Evolutionary conservation across 2,329 filamentous ascomycete genomes (phyloP), one percentile per base, ranked within the genome.

Genomic region (Fusarium algeriense): DNA sequence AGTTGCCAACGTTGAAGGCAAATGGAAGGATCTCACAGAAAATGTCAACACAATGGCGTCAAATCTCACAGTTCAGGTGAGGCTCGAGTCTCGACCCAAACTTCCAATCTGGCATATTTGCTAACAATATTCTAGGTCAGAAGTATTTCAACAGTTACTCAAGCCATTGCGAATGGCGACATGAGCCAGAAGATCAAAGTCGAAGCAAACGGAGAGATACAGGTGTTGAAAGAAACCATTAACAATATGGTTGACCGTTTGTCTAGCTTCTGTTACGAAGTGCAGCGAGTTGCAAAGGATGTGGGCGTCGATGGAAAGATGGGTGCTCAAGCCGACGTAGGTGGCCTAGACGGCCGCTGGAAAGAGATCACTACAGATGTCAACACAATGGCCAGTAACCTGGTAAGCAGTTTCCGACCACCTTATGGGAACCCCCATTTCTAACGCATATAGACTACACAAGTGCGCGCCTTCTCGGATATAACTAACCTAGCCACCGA

Each of bases 301-400:
- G 96, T 98, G 74, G 95, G 95, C 73, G 95, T 98, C 56, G 96
- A 98, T 77, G 95, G 95, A 69, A 98, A 98, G 85, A 97, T 99
- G 93, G 95, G 95, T 76, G 95, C 95, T 20, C 96, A 99, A 80
- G 96, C 95, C 67, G 95, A 98, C 79, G 93, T 98, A 54, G 93
- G 94, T 72, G 95, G 95, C 64, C 91, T 98, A 64, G 94, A 95
- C 75, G 95, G 95, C 70, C 90, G 95, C 59, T 99, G 95, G 96
- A 98, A 97, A 80, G 95, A 99, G 80, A 98, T 99, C 76, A 98
- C 96, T 0, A 95, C 94, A 57, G 94, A 97, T 79, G 94, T 97
- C 80, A 97, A 97, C 81, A 97, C 93, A 52, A 97, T 97, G 94
- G 91, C 91, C 32, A 89, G 87, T 77, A 90, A 90, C 65, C 79